Base-by-base conservation (phyloP, 106 monocot genomes). In the Triglochin maritima region DNA sequence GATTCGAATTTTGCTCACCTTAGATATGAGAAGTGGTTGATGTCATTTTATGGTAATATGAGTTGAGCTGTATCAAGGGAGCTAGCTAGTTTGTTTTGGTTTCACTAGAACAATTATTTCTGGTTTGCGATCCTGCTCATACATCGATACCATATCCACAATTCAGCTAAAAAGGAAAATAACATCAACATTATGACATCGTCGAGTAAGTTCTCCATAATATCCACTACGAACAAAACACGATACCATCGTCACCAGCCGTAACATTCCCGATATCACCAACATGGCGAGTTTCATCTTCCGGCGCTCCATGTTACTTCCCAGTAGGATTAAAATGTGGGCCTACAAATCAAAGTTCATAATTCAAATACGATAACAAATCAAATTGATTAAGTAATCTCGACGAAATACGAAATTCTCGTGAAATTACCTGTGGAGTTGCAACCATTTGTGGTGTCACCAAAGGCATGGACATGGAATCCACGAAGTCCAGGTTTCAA, bases 191-290 rank as follows among this genome's bases (percentile, higher is more conserved):
- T 29, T 29, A 29, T 29, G 29, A 29, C 29, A 29, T 29, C 29
- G 29, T 29, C 29, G 1, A 29, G 29, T 29, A 29, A 29, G 29
- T 29, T 1, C 29, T 29, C 29, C 29, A 29, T 29, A 29, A 29
- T 29, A 29, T 29, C 29, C 29, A 29, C 29, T 29, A 29, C 1
- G 29, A 29, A 29, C 29, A 29, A 29, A 29, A 29, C 29, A 1
- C 1, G 1, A 5, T 82, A 92, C 92, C 92, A 85, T 92, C 92
- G 9, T 85, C 83, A 2, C 68, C 67, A 56, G 51, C 92, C 10
- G 59, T 78, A 15, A 92, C 68, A 64, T 92, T 92, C 59, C 92
- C 92, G 66, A 92, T 87, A 77, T 92, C 92, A 64, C 92, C 92
- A 65, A 81, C 87, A 83, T 92, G 92, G 48, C 92, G 87, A 62